Evolutionary conservation across 768 basidiomycete species (phyloP).

Genomic region (Boletus rex-veris): DNA sequence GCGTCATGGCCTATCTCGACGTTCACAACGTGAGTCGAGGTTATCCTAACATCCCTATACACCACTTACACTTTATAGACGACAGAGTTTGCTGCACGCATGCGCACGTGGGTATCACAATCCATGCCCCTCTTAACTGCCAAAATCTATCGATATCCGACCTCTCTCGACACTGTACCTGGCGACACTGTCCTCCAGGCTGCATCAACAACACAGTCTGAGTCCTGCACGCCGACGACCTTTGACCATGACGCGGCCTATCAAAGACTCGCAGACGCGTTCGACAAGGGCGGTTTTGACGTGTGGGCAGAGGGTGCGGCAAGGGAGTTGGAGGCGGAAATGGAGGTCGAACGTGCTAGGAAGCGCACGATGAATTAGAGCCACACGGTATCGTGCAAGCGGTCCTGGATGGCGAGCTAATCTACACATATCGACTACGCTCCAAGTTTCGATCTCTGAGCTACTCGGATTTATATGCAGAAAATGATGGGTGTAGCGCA

Average conservation of each 20-base stretch:
- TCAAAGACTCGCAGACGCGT: constrained; percentile 51
- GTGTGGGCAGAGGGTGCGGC: constrained; percentile 53
- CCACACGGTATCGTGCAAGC: background rate
- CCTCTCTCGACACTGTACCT: constrained; percentile 4
- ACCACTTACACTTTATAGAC: constrained; percentile 35
- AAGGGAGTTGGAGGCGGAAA: constrained; percentile 58
- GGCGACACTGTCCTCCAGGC: background rate
- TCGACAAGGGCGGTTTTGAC: constrained; percentile 54
- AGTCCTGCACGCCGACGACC: background rate
- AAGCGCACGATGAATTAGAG: constrained; percentile 1
- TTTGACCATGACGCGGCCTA: constrained; percentile 42
- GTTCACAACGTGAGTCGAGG: constrained; percentile 45
- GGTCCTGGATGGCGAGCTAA: no score
- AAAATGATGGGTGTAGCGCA: no score
- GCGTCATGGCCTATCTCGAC: constrained; percentile 50
- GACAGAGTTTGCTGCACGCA: constrained; percentile 54
- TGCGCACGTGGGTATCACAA: constrained; percentile 47
- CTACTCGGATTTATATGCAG: no score
- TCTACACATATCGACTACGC: no score
- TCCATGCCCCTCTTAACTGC: constrained; percentile 49
- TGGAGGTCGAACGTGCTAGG: constrained; percentile 42
- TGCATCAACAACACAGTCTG: background rate
- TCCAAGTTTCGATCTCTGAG: no score
- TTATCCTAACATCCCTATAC: no score
- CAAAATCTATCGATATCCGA: constrained; percentile 48